Conservation (phyloP, 2,329 filamentous ascomycete species). For the Allantophomopsis cytisporea region DNA sequence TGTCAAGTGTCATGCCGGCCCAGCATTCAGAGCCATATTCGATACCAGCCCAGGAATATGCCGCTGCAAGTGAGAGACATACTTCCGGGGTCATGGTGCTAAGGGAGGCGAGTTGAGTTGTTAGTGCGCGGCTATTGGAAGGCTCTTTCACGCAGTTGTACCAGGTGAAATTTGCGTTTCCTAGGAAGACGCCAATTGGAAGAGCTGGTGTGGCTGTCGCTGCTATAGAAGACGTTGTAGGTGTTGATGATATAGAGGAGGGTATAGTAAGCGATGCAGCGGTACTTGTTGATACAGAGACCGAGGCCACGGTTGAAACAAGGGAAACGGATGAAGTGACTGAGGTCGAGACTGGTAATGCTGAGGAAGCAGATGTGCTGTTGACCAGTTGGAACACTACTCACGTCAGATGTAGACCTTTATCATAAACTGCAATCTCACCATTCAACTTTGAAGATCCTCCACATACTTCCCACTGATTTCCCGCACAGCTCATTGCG, state of each 20-base stretch:
- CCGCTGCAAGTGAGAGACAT: not conserved
- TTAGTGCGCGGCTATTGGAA: not conserved
- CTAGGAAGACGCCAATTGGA: not conserved
- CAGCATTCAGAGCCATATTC: slow-evolving; percentile 2
- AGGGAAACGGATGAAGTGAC: no score
- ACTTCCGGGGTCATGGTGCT: not conserved
- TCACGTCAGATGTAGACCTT: no score
- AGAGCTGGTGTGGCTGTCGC: not conserved
- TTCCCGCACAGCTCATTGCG: slow-evolving; percentile 1
- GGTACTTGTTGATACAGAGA: no score
- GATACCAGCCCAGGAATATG: not conserved
- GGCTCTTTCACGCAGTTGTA: slow-evolving; percentile 2
- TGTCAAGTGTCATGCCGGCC: not conserved
- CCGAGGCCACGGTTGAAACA: no score
- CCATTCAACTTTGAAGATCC: slow-evolving; percentile 2
- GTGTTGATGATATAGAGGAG: not conserved
- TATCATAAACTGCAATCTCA: not conserved
- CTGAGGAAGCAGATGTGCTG: not conserved
- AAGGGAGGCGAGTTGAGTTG: not conserved
- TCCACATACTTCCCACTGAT: slow-evolving; percentile 3
- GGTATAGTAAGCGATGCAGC: no score
- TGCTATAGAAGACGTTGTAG: not conserved
- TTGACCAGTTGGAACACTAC: no score
- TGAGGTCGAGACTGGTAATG: not conserved
- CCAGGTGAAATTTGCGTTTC: slow-evolving; percentile 1